Evolutionary conservation across 2,329 filamentous ascomycete genomes (phyloP).

Genomic region (Zasmidium cellare): DNA sequence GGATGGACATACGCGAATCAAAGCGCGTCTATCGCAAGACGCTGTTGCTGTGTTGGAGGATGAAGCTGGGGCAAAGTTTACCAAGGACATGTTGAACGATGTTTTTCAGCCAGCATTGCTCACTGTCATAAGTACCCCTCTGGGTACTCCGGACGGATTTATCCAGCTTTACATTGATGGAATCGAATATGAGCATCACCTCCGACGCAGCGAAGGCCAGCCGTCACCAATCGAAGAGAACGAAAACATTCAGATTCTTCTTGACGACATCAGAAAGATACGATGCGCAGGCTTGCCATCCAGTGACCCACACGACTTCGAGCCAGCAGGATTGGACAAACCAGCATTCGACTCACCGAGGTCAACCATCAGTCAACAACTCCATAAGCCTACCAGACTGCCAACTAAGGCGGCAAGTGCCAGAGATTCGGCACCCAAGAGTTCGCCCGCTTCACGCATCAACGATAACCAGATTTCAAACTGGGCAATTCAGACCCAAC

Average conservation of each 20-base stretch:
- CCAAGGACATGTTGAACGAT: constrained; percentile 26
- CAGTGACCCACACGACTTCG: neutral
- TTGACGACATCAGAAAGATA: constrained; percentile 24
- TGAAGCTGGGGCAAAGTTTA: constrained; percentile 23
- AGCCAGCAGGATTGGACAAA: neutral
- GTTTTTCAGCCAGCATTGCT: constrained; percentile 24
- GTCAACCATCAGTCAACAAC: no score
- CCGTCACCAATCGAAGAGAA: constrained; percentile 22
- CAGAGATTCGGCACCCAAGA: neutral
- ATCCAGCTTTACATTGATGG: constrained; percentile 30
- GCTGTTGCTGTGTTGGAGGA: constrained; percentile 24
- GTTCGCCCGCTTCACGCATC: neutral
- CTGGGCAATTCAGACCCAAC: neutral
- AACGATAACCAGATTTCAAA: neutral
- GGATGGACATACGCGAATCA: constrained; percentile 28
- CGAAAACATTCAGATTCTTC: constrained; percentile 14
- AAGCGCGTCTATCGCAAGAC: constrained; percentile 25
- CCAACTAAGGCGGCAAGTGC: no score
- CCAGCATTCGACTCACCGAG: neutral
- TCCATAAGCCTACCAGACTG: no score
- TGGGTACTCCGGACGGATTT: constrained; percentile 25
- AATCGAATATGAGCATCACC: constrained; percentile 28
- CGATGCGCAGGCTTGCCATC: constrained; percentile 8
- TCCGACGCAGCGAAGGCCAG: constrained; percentile 24
- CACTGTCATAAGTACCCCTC: constrained; percentile 30